These are phyloP conservation scores for Yarrowia sp. DNA, from an alignment of 805 yeast species.

Conservation along the genomic window DNA sequence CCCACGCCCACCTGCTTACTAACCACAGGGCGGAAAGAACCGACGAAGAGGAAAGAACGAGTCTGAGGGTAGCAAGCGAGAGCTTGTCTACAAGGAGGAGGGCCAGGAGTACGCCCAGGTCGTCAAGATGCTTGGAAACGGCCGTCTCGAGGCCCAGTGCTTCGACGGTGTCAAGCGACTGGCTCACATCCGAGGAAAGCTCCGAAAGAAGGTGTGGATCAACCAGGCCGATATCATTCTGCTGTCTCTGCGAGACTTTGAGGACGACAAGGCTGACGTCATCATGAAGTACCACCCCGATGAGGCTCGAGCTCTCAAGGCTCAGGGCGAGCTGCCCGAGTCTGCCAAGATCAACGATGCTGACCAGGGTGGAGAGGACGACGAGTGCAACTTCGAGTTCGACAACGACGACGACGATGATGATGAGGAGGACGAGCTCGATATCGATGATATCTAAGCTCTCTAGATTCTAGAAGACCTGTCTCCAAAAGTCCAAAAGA, in stretches of 20 bases:
- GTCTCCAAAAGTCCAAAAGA: conserved; percentile 17
- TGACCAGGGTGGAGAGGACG: conserved; percentile 94
- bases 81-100: conserved; percentile 87
- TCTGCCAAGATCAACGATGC: conserved; percentile 96
- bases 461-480: conserved; percentile 6
- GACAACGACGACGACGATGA: conserved; percentile 89
- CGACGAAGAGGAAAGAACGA: conserved; percentile 99
- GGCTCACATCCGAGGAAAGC: conserved; percentile 98
- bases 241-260: conserved; percentile 97
- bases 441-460: conserved; percentile 89
- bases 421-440: conserved; percentile 72
- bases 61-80: conserved; percentile 90
- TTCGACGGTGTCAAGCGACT: conserved; percentile 93
- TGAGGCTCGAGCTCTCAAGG: conserved; percentile 96
- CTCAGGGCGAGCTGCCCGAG: conserved; percentile 96
- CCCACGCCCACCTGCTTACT: conserved; percentile 7
- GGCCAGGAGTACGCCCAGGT: conserved; percentile 99
- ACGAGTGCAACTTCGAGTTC: conserved; percentile 97
- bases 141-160: conserved; percentile 93
- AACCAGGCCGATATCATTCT: conserved; percentile 97
- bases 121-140: conserved; percentile 97
- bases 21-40: conserved; percentile 62
- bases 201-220: conserved; percentile 99
- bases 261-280: conserved; percentile 97
- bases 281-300: conserved; percentile 96